These are phyloP conservation scores for Dendrobium chrysotoxum DNA, from an alignment of 106 monocot species.

Conservation along the genomic window DNA sequence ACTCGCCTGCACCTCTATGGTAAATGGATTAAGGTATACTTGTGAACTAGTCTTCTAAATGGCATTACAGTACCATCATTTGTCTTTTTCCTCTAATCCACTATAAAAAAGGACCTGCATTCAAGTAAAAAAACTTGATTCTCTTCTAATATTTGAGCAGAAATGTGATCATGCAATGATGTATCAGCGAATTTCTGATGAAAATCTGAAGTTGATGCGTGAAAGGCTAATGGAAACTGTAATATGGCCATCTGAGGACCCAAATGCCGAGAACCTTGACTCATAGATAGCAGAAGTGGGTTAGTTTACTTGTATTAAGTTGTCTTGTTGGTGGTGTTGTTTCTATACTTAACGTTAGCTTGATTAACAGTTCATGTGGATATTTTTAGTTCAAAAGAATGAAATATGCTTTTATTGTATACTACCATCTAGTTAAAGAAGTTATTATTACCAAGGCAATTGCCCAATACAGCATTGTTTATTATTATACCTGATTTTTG, in stretches of 20 bases:
- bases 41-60: background rate
- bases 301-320: no score
- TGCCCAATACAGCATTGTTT: background rate
- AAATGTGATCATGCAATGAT: slow-evolving; percentile 90
- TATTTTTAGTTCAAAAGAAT: background rate
- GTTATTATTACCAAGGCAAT: background rate
- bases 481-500: no score
- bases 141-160: slow-evolving; percentile 28
- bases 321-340: no score
- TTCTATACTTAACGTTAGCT: background rate
- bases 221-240: slow-evolving; percentile 90
- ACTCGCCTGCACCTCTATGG: slow-evolving; percentile 88
- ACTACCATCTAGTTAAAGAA: background rate
- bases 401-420: background rate
- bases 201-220: slow-evolving; percentile 81
- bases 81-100: no score
- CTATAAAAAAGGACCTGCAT: no score
- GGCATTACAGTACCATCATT: no score
- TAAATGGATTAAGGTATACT: slow-evolving; percentile 87
- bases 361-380: background rate
- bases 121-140: background rate
- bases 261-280: slow-evolving; percentile 71
- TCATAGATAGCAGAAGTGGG: slow-evolving; percentile 5
- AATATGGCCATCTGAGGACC: slow-evolving; percentile 93
- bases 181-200: slow-evolving; percentile 73